These are phyloP conservation scores for Fusarium sp. DNA, from an alignment of 2,329 filamentous ascomycete species.

Conservation along the genomic window DNA sequence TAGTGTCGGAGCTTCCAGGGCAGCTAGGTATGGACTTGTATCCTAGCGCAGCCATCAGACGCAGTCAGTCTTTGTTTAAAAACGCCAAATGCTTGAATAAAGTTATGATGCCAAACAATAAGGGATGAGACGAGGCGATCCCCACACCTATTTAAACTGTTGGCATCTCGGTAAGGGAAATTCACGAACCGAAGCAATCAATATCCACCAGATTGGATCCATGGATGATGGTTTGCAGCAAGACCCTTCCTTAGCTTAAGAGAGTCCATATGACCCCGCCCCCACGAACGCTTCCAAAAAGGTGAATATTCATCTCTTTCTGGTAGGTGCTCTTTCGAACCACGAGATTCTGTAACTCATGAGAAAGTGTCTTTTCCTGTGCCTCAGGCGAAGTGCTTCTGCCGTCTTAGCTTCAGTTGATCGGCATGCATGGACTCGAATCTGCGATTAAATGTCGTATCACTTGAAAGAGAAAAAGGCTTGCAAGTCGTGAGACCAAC, in stretches of 20 bases:
- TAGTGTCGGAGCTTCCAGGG: not conserved
- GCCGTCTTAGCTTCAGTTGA: not conserved
- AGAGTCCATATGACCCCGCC: conserved; percentile 6
- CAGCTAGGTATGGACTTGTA: not conserved
- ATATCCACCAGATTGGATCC: not conserved
- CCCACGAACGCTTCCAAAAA: conserved; percentile 5
- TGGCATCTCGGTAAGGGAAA: not conserved
- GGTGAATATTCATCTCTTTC: not conserved
- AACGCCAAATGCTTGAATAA: not conserved
- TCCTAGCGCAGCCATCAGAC: conserved; percentile 1
- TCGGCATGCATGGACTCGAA: not conserved
- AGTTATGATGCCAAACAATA: conserved; percentile 3
- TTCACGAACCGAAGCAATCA: not conserved
- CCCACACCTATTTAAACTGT: not conserved
- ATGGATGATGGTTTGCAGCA: conserved; percentile 5
- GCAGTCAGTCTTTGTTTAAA: conserved; percentile 17
- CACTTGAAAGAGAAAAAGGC: not conserved
- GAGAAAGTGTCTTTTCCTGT: not conserved
- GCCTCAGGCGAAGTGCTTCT: not conserved
- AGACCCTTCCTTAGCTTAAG: not conserved
- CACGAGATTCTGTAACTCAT: not conserved
- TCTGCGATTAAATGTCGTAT: conserved; percentile 1
- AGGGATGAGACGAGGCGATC: not conserved
- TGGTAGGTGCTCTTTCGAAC: not conserved
- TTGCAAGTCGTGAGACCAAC: not conserved